Percentiles rank a stretch among this genome's conserved stretches.
Evolutionary conservation across 2,329 filamentous ascomycete genomes (phyloP).

Genomic region (Tolypocladium tundrense): DNA sequence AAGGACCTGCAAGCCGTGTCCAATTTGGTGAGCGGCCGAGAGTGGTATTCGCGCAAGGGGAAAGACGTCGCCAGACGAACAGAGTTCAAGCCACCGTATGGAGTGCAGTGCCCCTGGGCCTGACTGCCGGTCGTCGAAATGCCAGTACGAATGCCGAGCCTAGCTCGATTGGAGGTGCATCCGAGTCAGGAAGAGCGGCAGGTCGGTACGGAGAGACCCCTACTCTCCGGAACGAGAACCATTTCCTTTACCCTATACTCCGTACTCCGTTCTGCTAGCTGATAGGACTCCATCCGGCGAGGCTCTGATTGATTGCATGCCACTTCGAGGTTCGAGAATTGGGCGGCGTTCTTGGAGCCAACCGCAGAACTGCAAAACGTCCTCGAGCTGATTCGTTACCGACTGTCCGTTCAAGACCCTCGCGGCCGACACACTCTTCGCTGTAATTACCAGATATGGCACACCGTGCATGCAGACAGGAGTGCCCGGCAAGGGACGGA

Average conservation of each 20-base stretch:
- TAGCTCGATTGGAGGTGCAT: background rate
- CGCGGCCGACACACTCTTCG: background rate
- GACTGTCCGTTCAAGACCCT: background rate
- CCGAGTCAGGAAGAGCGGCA: background rate
- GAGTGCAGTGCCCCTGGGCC: background rate
- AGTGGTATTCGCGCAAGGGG: background rate
- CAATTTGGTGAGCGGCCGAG: background rate
- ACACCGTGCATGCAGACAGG: background rate
- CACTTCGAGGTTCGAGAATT: background rate
- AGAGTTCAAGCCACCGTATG: background rate
- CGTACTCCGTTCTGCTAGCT: background rate
- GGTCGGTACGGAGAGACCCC: background rate
- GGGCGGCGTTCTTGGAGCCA: background rate
- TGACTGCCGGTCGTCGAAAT: background rate
- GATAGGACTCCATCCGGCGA: too few species aligned
- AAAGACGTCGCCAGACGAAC: background rate
- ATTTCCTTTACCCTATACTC: background rate
- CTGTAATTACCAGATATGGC: background rate
- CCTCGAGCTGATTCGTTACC: background rate
- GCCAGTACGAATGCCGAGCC: background rate
- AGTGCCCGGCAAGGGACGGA: background rate
- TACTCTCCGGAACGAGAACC: background rate
- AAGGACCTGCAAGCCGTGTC: background rate
- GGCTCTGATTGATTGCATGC: background rate
- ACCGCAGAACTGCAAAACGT: background rate